These are phyloP conservation scores for Phytomonas sp. DNA, from an alignment of 208 protist species.

Conservation along the genomic window DNA sequence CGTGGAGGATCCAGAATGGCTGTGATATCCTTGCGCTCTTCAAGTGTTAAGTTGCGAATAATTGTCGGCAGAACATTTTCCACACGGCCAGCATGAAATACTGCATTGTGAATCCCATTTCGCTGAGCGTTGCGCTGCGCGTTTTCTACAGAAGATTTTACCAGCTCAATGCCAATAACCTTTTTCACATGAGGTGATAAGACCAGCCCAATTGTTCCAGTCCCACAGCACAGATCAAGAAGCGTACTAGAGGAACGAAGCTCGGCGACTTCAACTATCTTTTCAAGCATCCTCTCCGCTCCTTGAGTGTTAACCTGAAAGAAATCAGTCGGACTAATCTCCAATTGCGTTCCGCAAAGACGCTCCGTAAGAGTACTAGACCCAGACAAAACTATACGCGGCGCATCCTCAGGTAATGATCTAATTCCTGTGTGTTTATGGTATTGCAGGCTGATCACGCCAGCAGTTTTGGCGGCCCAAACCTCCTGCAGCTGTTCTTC, in stretches of 20 bases:
- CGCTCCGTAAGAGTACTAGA: constrained; percentile 55
- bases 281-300: constrained; percentile 79
- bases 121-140: constrained; percentile 73
- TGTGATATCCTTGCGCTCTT: constrained; percentile 61
- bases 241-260: constrained; percentile 48
- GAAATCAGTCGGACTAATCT: constrained; percentile 90
- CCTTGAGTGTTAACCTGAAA: constrained; percentile 95
- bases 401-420: constrained; percentile 39
- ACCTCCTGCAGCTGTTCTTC: constrained; percentile 16
- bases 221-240: constrained; percentile 95
- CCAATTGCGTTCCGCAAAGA: constrained; percentile 68
- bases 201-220: constrained; percentile 92
- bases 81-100: constrained; percentile 88
- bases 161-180: constrained; percentile 93
- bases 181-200: constrained; percentile 67
- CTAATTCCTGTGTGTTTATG: constrained; percentile 70
- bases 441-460: constrained; percentile 64
- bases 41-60: constrained; percentile 26
- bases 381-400: constrained; percentile 63
- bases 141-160: constrained; percentile 80
- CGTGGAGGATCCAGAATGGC: constrained; percentile 89
- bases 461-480: constrained; percentile 20
- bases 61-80: constrained; percentile 81
- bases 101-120: constrained; percentile 85
- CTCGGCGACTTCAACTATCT: constrained; percentile 53